Evolutionary conservation across 2,329 filamentous ascomycete species (phyloP).

Genomic region (Fusarium sp.): DNA sequence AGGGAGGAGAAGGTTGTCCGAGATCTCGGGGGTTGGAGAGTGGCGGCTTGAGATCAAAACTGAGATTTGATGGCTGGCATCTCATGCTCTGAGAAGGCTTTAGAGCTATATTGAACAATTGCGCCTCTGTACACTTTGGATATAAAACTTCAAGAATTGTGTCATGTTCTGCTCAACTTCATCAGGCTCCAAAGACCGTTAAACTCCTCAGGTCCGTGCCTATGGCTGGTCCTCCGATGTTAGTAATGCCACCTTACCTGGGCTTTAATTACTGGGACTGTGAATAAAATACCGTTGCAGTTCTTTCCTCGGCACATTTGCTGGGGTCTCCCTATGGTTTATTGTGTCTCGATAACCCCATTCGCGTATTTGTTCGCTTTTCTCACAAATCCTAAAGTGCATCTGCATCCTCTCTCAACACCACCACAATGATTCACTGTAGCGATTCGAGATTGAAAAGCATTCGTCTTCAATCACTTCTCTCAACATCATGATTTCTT

Average conservation of each 20-base stretch:
- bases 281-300: not conserved
- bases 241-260: not conserved
- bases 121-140: too few relatives aligned
- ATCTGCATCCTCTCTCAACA: accelerated
- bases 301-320: not conserved
- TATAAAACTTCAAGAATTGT: too few relatives aligned
- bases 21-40: too few relatives aligned
- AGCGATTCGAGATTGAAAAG: accelerated
- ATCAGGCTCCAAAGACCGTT: not conserved
- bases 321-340: accelerated
- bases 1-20: too few relatives aligned
- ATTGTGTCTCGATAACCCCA: not conserved
- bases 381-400: accelerated
- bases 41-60: too few relatives aligned
- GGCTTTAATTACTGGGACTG: too few relatives aligned
- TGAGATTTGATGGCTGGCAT: too few relatives aligned
- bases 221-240: not conserved
- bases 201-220: not conserved
- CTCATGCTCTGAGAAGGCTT: too few relatives aligned
- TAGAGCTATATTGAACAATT: too few relatives aligned
- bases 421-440: slow-evolving; percentile 16
- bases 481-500: not conserved
- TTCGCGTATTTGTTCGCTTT: too few relatives aligned
- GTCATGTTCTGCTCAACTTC: too few relatives aligned
- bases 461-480: accelerated